Evolutionary conservation across 2,329 filamentous ascomycete genomes (phyloP).

Genomic region (Phialophora expanda): DNA sequence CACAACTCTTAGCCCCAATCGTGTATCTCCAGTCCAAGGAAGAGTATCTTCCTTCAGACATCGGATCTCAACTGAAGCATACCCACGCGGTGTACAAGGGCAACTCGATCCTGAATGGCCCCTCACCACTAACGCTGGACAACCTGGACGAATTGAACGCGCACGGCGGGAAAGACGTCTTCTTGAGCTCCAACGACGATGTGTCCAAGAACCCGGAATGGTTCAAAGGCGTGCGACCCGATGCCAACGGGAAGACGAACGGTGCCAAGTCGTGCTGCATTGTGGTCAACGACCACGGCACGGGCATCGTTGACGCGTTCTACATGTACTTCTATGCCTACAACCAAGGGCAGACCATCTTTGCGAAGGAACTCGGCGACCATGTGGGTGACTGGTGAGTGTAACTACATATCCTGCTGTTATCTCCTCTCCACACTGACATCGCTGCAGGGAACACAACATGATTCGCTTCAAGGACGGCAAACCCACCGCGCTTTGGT

Average conservation of each 20-base stretch:
- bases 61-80: not conserved
- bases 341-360: conserved; percentile 7
- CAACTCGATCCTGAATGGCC: not conserved
- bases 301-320: conserved; percentile 2
- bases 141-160: conserved; percentile 1
- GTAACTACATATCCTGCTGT: not conserved
- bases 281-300: conserved; percentile 4
- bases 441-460: conserved; percentile 2
- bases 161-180: not conserved
- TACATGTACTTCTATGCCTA: conserved; percentile 8
- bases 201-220: not conserved
- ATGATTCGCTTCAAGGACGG: conserved; percentile 8
- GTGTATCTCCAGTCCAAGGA: conserved; percentile 5
- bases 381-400: conserved; percentile 4
- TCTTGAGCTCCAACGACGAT: conserved; percentile 3
- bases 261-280: conserved; percentile 3
- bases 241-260: not conserved
- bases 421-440: not conserved
- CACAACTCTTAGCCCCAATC: not conserved
- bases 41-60: conserved; percentile 5
- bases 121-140: not conserved
- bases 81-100: not conserved
- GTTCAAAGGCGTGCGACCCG: conserved; percentile 1
- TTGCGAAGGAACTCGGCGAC: conserved; percentile 4
- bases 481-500: conserved; percentile 1